phyloP scores from a whole-genome alignment of 2,329 filamentous ascomycete genomes.

The Pyrenophora graminea region DNA sequence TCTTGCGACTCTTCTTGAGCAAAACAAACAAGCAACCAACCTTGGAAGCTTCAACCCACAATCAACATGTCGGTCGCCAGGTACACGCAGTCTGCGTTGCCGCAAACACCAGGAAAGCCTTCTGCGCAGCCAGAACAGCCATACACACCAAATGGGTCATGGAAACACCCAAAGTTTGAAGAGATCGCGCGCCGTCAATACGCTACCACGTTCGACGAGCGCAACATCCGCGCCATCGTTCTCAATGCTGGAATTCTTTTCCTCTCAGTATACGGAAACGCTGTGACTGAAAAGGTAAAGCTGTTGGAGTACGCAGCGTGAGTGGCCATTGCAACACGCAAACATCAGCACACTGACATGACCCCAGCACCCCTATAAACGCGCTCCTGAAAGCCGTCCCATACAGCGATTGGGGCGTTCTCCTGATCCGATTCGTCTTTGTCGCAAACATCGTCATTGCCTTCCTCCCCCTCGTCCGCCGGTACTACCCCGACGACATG shows the following conservation, averaged over 20 bases:
- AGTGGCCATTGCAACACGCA: conserved; percentile 4
- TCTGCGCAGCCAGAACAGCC: conserved; percentile 31
- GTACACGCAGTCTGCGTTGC: conserved; percentile 25
- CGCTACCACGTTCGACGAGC: conserved; percentile 75
- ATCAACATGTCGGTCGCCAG: conserved; percentile 25
- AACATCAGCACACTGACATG: conserved; percentile 16
- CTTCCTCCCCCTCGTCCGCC: conserved; percentile 71
- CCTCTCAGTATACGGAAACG: conserved; percentile 49
- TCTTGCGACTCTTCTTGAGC: conserved; percentile 1
- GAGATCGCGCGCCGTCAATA: conserved; percentile 85
- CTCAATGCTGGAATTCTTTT: conserved; percentile 67
- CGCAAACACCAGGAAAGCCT: conserved; percentile 30
- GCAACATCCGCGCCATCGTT: conserved; percentile 71
- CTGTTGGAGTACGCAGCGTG: conserved; percentile 30
- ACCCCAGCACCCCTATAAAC: conserved; percentile 42
- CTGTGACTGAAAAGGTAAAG: conserved; percentile 26
- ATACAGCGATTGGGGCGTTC: conserved; percentile 47
- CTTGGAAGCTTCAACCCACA: conserved; percentile 5
- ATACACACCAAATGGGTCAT: conserved; percentile 67
- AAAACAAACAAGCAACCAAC: conserved; percentile 15
- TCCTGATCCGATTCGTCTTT: conserved; percentile 59
- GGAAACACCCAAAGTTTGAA: conserved; percentile 85
- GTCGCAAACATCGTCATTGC: conserved; percentile 69
- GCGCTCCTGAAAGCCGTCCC: conserved; percentile 43
- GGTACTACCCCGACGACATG: conserved; percentile 67